Evolutionary conservation across 1,284 basidiomycete species (phyloP), one percentile per base, ranked within the genome.

Genomic region (Chondrostereum purpureum): DNA sequence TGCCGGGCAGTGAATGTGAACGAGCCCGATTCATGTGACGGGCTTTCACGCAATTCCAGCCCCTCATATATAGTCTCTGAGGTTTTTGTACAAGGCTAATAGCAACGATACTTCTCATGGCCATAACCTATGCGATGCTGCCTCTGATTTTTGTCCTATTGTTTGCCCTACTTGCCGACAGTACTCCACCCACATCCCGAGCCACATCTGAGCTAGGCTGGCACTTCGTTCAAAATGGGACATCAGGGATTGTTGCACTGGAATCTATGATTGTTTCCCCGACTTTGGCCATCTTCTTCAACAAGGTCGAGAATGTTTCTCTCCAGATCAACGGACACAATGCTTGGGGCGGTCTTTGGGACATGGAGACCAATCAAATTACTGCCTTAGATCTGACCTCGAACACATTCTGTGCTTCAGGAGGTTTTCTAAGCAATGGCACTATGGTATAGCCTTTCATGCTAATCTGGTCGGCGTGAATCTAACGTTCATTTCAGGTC

Each of bases 361-460:
- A 72, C 55, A 58, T 72, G 17, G 57, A 69, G 51, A 65, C 68
- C 3, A 63, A 66, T 47, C 65, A 61, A 1, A 66, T 67, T 5
- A 59, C 57, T 4, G 57, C 75, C 0, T 53, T 78, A 24, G 57
- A 70, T 33, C 59, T 75, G 31, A 45, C 67, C 13, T 69, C 74
- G 1, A 70, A 78, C 58, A 66, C 67, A 1, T 78, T 77, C 59
- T 78, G 76, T 52, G 75, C 73, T 0, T 70, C 68, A 14, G 74
- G 75, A 4, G 63, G 59, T 2, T 66, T 73, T 51, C 58, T 77
- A 39, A 68, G 68, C 36, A 77, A 77, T 44, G 72, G 72, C 10
- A 69, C 69, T 13, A 70, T 72, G 68, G 69, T 70, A 46, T 36
- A n/a, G n/a, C n/a, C n/a, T n/a, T n/a, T n/a, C n/a, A n/a, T n/a